These are phyloP conservation scores for Kodamaea jinghongensis DNA, from an alignment of 805 yeast genomes.

Conservation along the genomic window DNA sequence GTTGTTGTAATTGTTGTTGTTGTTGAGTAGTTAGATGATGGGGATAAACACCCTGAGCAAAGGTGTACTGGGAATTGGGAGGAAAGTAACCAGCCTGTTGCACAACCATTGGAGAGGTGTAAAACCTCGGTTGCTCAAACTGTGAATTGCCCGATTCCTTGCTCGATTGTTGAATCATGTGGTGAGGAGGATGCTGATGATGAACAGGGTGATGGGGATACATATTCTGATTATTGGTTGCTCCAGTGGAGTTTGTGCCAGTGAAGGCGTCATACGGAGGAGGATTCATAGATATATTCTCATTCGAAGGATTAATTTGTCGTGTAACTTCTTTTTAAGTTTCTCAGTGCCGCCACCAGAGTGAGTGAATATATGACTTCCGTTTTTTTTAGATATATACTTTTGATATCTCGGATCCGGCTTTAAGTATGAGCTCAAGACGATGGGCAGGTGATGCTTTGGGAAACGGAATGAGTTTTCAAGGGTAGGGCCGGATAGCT, in stretches of 20 bases:
- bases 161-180: conserved; percentile 6
- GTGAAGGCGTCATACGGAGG: conserved; percentile 11
- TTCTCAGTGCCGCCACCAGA: no score
- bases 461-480: no score
- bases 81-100: conserved; percentile 22
- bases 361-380: no score
- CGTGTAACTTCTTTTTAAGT: no score
- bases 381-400: no score
- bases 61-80: conserved; percentile 13
- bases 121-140: conserved; percentile 17
- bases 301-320: no score
- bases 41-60: conserved; percentile 8
- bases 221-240: background rate
- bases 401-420: no score
- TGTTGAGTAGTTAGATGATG: conserved; percentile 8
- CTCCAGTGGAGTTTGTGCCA: conserved; percentile 1
- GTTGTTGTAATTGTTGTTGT: conserved; percentile 12
- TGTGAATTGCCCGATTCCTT: conserved; percentile 1
- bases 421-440: no score
- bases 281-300: conserved; percentile 6
- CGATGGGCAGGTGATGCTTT: no score
- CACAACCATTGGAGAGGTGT: conserved; percentile 22
- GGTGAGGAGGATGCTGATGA: conserved; percentile 10
- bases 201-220: conserved; percentile 11
- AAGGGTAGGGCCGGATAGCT: no score